Evolutionary conservation across 2,329 filamentous ascomycete species (phyloP), one percentile per base, ranked within the genome.

Genomic region (Colletotrichum truncatum): DNA sequence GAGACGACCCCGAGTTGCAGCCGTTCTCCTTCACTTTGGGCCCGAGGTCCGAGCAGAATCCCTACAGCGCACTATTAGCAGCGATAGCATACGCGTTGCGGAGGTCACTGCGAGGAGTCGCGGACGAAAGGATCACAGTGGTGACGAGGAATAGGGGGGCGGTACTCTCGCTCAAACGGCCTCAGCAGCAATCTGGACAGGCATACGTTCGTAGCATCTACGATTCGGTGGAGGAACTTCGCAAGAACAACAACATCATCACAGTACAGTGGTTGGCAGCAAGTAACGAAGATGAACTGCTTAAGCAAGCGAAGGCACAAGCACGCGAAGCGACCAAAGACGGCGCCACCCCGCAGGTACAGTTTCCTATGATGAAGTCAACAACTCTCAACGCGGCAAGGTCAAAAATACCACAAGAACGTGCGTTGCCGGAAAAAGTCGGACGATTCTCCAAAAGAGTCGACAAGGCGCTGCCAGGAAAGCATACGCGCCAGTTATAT

Each of bases 401-500:
- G n/a, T n/a, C n/a, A n/a, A n/a, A n/a, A n/a, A n/a, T n/a, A n/a
- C n/a, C n/a, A n/a, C n/a, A n/a, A 11, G 41, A 57, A 5, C n/a
- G 14, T 48, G 25, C 45, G 36, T n/a, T 57, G 28, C 54, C 18
- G 4, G 14, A 56, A 2, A 14, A 41, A 1, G 21, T 46, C 12
- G 25, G 38, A 54, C 5, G 4, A n/a, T 45, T 18, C 18, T 55
- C n/a, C 2, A 55, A 43, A 9, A 43, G 10, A 16, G 18, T 55
- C 8, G n/a, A 45, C 14, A 7, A 12, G 3, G 36, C 26, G 11
- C 54, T 71, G n/a, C 66, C 41, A 38, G 66, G 67, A 6, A 68
- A 64, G 9, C 46, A 67, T 46, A 70, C 65, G n/a, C 32, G 55
- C 28, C 39, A 63, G 30, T 43, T 71, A 16, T 73, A 73, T 41